Conservation (phyloP, 179 eudicot genomes). For the Camellia oleifera region DNA sequence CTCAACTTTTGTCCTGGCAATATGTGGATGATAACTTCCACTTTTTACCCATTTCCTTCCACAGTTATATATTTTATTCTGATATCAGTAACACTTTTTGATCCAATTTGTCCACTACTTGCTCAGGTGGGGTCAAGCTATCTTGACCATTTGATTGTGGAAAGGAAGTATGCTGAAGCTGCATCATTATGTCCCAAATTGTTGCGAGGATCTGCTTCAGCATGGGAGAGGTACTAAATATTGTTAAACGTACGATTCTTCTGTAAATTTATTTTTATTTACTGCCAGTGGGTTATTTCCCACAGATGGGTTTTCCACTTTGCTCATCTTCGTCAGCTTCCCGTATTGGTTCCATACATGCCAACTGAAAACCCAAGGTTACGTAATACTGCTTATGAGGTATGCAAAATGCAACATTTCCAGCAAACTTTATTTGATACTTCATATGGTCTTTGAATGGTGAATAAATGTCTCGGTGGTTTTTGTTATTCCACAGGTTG, state of each 20-base stretch:
- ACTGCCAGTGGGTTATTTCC: constrained; percentile 21
- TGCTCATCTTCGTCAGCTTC: constrained; percentile 96
- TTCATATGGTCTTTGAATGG: constrained; percentile 7
- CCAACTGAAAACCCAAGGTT: constrained; percentile 89
- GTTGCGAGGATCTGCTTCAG: constrained; percentile 85
- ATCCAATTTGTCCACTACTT: neutral
- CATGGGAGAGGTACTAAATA: constrained; percentile 85
- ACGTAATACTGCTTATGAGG: constrained; percentile 96
- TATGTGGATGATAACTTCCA: neutral
- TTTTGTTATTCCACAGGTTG: constrained; percentile 30
- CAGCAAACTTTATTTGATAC: constrained; percentile 20
- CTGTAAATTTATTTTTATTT: constrained; percentile 9
- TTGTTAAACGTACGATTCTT: neutral
- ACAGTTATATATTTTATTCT: neutral
- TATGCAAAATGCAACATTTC: constrained; percentile 27
- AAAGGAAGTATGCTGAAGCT: constrained; percentile 89
- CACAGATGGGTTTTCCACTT: constrained; percentile 93
- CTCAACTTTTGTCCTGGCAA: neutral
- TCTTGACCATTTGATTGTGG: constrained; percentile 88
- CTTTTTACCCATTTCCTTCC: neutral
- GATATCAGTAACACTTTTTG: neutral
- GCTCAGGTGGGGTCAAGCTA: constrained; percentile 84
- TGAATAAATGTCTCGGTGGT: neutral
- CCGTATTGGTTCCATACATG: constrained; percentile 74
- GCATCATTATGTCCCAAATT: constrained; percentile 96